These are phyloP conservation scores for Cordyceps javanica DNA, from an alignment of 2,329 filamentous ascomycete species.

Conservation along the genomic window DNA sequence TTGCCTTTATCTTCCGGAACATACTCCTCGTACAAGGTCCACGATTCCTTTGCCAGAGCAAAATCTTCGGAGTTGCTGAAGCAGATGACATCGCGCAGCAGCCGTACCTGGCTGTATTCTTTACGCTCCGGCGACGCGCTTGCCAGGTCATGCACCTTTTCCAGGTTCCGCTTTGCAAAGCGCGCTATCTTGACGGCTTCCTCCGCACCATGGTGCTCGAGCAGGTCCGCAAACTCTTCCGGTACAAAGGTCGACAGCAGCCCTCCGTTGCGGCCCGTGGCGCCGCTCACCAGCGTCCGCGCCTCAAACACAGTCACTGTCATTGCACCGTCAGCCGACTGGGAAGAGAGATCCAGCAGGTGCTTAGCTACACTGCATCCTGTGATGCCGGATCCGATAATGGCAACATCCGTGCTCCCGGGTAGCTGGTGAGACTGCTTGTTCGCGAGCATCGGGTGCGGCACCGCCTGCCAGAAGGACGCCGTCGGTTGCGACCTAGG, in stretches of 20 bases:
- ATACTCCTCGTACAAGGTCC: conserved; percentile 12
- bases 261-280: conserved; percentile 26
- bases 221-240: conserved; percentile 30
- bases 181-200: conserved; percentile 34
- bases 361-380: conserved; percentile 23
- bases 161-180: conserved; percentile 35
- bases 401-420: conserved; percentile 17
- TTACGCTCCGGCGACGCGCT: conserved; percentile 15
- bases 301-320: conserved; percentile 23
- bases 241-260: conserved; percentile 27
- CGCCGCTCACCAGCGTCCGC: conserved; percentile 23
- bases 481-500: conserved; percentile 20
- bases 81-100: conserved; percentile 6
- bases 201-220: conserved; percentile 23
- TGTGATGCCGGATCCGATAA: conserved; percentile 28
- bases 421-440: conserved; percentile 20
- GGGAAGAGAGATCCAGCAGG: conserved; percentile 17
- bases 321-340: not conserved
- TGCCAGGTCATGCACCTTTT: conserved; percentile 18
- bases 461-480: conserved; percentile 22
- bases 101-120: conserved; percentile 17
- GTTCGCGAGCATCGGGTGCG: conserved; percentile 18
- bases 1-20: conserved; percentile 17
- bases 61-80: conserved; percentile 18
- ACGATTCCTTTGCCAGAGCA: conserved; percentile 14